phyloP scores from a whole-genome alignment of 2,329 filamentous ascomycete genomes.

The Apiospora koreana region DNA sequence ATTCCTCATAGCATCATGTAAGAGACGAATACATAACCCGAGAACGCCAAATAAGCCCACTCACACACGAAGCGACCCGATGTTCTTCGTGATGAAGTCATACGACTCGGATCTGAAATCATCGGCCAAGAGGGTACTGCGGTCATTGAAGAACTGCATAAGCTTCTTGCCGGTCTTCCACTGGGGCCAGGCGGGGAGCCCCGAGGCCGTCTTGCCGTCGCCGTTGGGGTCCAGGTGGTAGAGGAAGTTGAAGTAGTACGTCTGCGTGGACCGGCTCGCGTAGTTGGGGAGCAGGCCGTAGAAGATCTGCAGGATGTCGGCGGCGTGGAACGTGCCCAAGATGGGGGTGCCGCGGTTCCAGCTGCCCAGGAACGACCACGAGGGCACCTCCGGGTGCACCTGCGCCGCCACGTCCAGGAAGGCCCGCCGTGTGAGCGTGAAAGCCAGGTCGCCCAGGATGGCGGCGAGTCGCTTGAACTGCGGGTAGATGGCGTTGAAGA shows the following conservation, averaged over 20 bases:
- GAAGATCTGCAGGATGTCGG: conserved; percentile 70
- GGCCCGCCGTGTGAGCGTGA: conserved; percentile 69
- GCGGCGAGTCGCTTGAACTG: conserved; percentile 77
- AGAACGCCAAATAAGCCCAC: background rate
- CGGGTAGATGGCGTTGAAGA: conserved; percentile 72
- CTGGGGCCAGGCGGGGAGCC: conserved; percentile 35
- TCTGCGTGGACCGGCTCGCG: conserved; percentile 59
- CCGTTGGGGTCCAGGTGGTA: conserved; percentile 70
- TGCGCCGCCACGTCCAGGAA: conserved; percentile 54
- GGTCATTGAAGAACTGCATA: conserved; percentile 43
- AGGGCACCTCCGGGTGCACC: conserved; percentile 58
- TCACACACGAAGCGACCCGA: conserved; percentile 16
- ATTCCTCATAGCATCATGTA: background rate
- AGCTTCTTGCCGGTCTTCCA: conserved; percentile 54
- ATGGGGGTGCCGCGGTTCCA: conserved; percentile 73
- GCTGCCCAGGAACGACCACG: conserved; percentile 75
- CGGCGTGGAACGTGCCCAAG: conserved; percentile 75
- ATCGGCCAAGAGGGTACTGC: conserved; percentile 35
- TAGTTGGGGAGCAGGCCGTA: conserved; percentile 65
- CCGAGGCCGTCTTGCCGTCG: conserved; percentile 16
- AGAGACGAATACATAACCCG: background rate
- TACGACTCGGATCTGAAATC: conserved; percentile 37
- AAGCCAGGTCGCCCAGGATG: conserved; percentile 73
- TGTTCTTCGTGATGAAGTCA: conserved; percentile 23
- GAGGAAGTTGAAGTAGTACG: conserved; percentile 74